A percentile compares a stretch with the other conserved stretches of the same genome.
Conservation (phyloP, 108 stramenopile genomes). For the Asterionellopsis glacialis region DNA sequence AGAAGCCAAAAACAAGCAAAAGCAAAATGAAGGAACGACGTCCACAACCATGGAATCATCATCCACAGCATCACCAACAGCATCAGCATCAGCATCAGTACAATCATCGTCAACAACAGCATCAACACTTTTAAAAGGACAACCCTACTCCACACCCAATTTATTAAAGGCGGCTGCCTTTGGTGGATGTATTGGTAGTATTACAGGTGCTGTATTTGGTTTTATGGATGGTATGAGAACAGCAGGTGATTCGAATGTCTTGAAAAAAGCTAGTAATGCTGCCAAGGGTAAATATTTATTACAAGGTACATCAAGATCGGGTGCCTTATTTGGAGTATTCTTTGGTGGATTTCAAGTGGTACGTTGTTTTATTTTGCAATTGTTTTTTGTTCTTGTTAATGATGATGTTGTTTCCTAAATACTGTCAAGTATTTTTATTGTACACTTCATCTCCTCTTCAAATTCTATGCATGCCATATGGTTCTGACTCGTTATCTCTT, state of each 20-base stretch:
- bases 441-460: too few relatives aligned
- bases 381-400: not conserved
- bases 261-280: constrained; percentile 60
- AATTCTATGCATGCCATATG: too few relatives aligned
- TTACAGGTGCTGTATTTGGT: constrained; percentile 84
- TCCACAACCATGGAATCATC: not conserved
- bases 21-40: constrained; percentile 4
- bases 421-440: too few relatives aligned
- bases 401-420: too few relatives aligned
- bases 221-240: constrained; percentile 84
- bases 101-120: constrained; percentile 15
- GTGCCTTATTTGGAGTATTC: constrained; percentile 62
- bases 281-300: constrained; percentile 70
- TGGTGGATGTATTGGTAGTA: constrained; percentile 71
- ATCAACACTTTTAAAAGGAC: constrained; percentile 5
- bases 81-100: not conserved
- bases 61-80: constrained; percentile 12
- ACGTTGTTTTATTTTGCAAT: not conserved
- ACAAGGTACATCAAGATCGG: constrained; percentile 69
- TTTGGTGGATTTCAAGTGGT: constrained; percentile 62
- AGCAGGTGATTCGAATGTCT: constrained; percentile 48
- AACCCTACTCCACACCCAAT: constrained; percentile 54
- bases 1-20: constrained; percentile 23
- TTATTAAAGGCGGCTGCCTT: constrained; percentile 64
- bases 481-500: too few relatives aligned